Conservation (phyloP, 495 filamentous ascomycete species). For the Hyaloscypha variabilis region DNA sequence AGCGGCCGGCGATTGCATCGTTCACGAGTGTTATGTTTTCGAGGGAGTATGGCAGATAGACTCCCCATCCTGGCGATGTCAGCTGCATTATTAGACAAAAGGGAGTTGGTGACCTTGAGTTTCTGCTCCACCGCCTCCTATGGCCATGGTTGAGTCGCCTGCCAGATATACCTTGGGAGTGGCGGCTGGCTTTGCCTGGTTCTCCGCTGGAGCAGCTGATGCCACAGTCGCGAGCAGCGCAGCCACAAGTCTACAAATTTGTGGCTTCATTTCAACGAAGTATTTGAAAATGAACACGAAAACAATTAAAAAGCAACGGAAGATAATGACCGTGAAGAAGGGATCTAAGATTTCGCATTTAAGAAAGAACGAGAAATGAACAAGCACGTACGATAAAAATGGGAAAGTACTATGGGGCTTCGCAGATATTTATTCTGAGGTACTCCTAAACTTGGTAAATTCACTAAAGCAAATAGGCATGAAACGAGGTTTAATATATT, state of each 20-base stretch:
- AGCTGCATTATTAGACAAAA: neutral
- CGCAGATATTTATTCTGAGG: conserved; percentile 1
- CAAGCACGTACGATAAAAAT: neutral
- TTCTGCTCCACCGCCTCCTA: conserved; percentile 37
- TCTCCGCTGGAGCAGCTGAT: conserved; percentile 14
- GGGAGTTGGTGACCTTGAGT: conserved; percentile 22
- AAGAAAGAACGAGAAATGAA: neutral
- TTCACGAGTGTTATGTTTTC: conserved; percentile 52
- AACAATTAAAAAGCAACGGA: neutral
- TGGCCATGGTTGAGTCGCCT: conserved; percentile 61
- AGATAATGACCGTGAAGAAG: neutral
- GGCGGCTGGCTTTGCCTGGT: conserved; percentile 5
- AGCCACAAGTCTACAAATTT: neutral
- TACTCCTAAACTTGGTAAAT: neutral
- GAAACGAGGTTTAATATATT: neutral
- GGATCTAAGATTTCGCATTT: neutral
- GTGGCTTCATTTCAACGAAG: conserved; percentile 1
- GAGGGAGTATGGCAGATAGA: conserved; percentile 54
- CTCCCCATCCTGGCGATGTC: conserved; percentile 54
- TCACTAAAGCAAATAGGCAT: neutral
- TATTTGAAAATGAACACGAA: neutral
- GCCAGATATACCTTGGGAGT: conserved; percentile 51
- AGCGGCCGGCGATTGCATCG: conserved; percentile 60
- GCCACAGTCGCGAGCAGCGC: conserved; percentile 1
- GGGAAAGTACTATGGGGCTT: neutral